Conservation (phyloP, 768 basidiomycete genomes). For the Brasilioporus rufonigricans region DNA sequence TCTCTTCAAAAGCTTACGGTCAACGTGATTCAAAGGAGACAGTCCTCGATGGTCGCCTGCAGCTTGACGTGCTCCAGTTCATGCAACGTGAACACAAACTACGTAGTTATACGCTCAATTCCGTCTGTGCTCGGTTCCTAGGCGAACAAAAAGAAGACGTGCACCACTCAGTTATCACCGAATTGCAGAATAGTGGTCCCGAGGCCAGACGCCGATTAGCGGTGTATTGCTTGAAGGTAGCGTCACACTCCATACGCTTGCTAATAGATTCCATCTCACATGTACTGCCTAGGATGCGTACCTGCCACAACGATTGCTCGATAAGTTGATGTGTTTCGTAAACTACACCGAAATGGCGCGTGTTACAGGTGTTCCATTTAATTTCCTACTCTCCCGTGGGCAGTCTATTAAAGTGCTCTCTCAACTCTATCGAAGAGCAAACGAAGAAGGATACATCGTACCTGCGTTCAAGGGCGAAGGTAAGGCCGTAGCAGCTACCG, state of each 20-base stretch:
- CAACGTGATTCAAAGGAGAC: constrained; percentile 97
- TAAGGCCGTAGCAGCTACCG: constrained; percentile 24
- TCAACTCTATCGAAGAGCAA: constrained; percentile 91
- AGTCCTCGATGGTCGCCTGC: constrained; percentile 84
- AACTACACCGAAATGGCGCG: constrained; percentile 99
- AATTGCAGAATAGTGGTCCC: constrained; percentile 93
- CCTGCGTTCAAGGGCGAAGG: constrained; percentile 87
- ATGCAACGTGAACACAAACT: constrained; percentile 99
- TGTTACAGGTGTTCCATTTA: constrained; percentile 99
- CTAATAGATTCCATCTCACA: constrained; percentile 1
- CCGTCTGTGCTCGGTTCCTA: constrained; percentile 95
- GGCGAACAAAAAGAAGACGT: constrained; percentile 99
- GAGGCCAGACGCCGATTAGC: constrained; percentile 91
- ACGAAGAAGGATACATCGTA: constrained; percentile 86
- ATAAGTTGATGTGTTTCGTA: constrained; percentile 98
- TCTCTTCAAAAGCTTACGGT: constrained; percentile 97
- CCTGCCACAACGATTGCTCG: constrained; percentile 91
- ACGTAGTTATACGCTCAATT: constrained; percentile 95
- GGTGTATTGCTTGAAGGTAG: constrained; percentile 95
- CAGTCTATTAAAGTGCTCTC: constrained; percentile 99
- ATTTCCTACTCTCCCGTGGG: constrained; percentile 87
- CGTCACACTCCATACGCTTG: background rate
- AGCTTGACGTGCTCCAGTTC: constrained; percentile 93
- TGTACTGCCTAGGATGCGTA: constrained; percentile 78
- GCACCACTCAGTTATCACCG: constrained; percentile 97